phyloP scores from a whole-genome alignment of 2,329 filamentous ascomycete genomes.

The Aspergillus brasiliensis region DNA sequence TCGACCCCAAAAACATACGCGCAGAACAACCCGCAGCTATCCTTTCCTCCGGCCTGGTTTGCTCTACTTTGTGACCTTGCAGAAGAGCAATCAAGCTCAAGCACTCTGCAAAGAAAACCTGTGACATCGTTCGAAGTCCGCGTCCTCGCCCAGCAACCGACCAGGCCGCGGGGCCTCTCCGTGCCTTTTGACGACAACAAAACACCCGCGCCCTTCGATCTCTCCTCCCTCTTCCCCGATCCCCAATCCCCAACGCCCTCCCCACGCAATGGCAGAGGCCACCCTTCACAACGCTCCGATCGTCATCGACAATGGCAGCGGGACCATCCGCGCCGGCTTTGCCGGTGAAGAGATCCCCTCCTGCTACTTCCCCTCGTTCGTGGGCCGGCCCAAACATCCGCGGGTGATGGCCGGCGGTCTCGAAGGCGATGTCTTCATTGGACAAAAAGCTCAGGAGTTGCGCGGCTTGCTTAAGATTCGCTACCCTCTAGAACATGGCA shows the following conservation, averaged over 20 bases:
- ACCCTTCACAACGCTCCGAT: constrained; percentile 94
- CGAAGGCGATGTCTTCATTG: constrained; percentile 97
- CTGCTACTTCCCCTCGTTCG: constrained; percentile 96
- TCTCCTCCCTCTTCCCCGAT: constrained; percentile 12
- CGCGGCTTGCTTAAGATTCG: constrained; percentile 91
- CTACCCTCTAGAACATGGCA: constrained; percentile 94
- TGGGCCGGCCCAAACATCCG: constrained; percentile 92
- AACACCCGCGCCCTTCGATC: constrained; percentile 20
- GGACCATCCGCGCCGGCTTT: constrained; percentile 95
- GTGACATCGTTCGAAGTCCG: neutral
- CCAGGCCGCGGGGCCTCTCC: constrained; percentile 34
- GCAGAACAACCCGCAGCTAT: constrained; percentile 3
- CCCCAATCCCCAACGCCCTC: constrained; percentile 16
- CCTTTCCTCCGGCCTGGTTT: neutral
- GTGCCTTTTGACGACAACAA: constrained; percentile 19
- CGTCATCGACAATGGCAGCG: constrained; percentile 97
- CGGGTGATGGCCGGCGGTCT: constrained; percentile 93
- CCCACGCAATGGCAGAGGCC: constrained; percentile 60
- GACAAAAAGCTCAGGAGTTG: constrained; percentile 85
- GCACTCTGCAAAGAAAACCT: neutral
- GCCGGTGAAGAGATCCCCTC: constrained; percentile 94
- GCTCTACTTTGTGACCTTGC: neutral
- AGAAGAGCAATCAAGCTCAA: neutral
- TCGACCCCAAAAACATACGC: neutral
- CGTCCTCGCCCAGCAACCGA: neutral